Evolutionary conservation across 345 rosid species (phyloP), one percentile per base, ranked within the genome.

Genomic region (Passiflora organensis): DNA sequence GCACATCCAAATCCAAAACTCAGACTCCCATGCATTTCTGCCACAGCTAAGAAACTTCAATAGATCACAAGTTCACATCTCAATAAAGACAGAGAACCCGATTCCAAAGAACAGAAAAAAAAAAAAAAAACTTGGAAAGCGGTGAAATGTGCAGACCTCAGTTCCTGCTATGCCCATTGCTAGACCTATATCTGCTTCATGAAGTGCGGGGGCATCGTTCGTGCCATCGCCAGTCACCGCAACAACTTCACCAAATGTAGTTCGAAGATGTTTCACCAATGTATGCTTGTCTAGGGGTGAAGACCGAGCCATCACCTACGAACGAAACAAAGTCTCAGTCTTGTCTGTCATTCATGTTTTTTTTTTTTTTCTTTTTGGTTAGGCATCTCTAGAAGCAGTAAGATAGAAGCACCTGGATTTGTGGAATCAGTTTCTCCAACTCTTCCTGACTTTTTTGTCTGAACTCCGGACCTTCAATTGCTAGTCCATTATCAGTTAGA

Each of bases 81-180:
- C n/a, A n/a, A n/a, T n/a, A n/a, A n/a, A 28, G 34, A 28, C 34
- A 28, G 8, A 28, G 34, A 28, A 28, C 8, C 34, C 34, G 8
- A 8, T 28, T 28, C 34, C 3, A 28, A 28, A 2, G 34, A 16
- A 16, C 17, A 32, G 16, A 10, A 17, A 32, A 4, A 24, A 1
- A 23, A 15, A 10, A 49, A 13, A 14, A 13, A 13, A 32, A 49
- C 2, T 15, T 32, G 25, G 32, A 24, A 13, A 15, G 15, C 5
- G 16, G 25, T 56, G 36, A 13, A 17, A 23, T 17, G 23, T 23
- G 59, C 76, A 56, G 21, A 69, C 97, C 89, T 87, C 95, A 59
- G 97, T 91, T 73, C 97, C 97, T 2, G 97, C 95, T 49, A 87
- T 91, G 74, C 97, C 97, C 97, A 87, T 91, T 21, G 97, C 96